Percentiles rank a stretch among this genome's conserved stretches.
phyloP scores from a whole-genome alignment of 1,284 basidiomycete species.

The Sporisorium iseilematis-ciliati region DNA sequence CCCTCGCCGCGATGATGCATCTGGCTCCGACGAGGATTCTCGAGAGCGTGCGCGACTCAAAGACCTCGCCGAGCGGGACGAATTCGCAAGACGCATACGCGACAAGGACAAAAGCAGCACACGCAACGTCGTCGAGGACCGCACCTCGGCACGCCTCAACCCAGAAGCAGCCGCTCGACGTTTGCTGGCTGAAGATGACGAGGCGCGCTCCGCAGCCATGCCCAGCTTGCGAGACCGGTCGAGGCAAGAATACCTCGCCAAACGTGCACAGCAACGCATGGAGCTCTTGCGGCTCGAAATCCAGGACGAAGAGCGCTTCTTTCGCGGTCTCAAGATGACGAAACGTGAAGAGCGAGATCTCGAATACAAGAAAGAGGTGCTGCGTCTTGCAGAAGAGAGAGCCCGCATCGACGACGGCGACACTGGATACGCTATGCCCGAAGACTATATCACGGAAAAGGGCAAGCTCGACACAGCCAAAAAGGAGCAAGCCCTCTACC shows the following conservation, averaged over 20 bases:
- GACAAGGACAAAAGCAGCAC: slow-evolving; percentile 85
- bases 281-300: slow-evolving; percentile 90
- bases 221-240: slow-evolving; percentile 62
- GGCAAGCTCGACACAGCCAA: slow-evolving; percentile 98
- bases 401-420: slow-evolving; percentile 86
- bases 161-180: slow-evolving; percentile 85
- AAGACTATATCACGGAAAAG: slow-evolving; percentile 95
- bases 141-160: slow-evolving; percentile 74
- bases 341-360: slow-evolving; percentile 84
- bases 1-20: slow-evolving; percentile 9
- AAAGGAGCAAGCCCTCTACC: slow-evolving; percentile 91
- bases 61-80: slow-evolving; percentile 89
- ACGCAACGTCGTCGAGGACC: slow-evolving; percentile 92
- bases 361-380: slow-evolving; percentile 90
- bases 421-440: slow-evolving; percentile 58
- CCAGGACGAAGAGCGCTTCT: slow-evolving; percentile 65
- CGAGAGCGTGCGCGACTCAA: slow-evolving; percentile 81
- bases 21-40: slow-evolving; percentile 74
- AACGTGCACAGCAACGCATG: slow-evolving; percentile 94
- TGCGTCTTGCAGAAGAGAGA: slow-evolving; percentile 91
- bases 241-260: slow-evolving; percentile 92
- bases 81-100: slow-evolving; percentile 88
- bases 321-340: slow-evolving; percentile 74
- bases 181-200: slow-evolving; percentile 74
- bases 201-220: slow-evolving; percentile 57